Evolutionary conservation across 208 protist species (phyloP), one percentile per base, ranked within the genome.

Genomic region (Wallacemonas sp.): DNA sequence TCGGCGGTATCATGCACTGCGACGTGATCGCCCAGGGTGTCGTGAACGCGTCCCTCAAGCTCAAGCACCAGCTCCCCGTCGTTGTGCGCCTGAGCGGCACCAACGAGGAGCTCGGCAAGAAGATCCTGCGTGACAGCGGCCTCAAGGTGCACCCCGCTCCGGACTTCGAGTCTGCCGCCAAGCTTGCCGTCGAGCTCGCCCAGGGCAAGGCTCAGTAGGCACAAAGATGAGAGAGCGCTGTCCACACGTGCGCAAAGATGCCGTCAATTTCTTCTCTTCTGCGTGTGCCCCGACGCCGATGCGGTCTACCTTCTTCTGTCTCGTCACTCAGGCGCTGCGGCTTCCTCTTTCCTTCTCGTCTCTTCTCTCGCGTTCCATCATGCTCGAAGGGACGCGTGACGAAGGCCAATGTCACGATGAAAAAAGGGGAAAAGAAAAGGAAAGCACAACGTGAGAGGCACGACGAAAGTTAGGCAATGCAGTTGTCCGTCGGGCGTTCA

Each of bases 1-100:
- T 99, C 65, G 99, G 99, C 38, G 99, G 99, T 63, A 99, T 99
- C 86, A 98, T 99, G 91, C 95, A 97, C 65, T 99, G 99, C 83
- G 98, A 99, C 78, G 78, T 98, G 41, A 99, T 99, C 70, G 98
- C 98, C 27, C 46, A 95, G 70, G 98, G 98, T 64, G 87, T 99
- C 39, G 96, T 99, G 36, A 88, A 85, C 54, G 97, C 96, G 33
- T 83, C 72, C 60, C 83, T 89, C 54, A 74, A 87, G 48, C 74
- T 99, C 36, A 81, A 96, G 55, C 77, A 96, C 27, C 81, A 84
- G 55, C 75, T 99, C 24, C 98, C 98, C 43, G 86, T 99, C 29
- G 90, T 99, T 34, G 92, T 96, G 67, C 87, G 92, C 33, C 83
- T 98, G 27, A 87, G 81, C 71, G 96, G 98, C 54, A 99, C 98